Evolutionary conservation across 495 filamentous ascomycete species (phyloP), one percentile per base, ranked within the genome.

Genomic region (Podospora comata): DNA sequence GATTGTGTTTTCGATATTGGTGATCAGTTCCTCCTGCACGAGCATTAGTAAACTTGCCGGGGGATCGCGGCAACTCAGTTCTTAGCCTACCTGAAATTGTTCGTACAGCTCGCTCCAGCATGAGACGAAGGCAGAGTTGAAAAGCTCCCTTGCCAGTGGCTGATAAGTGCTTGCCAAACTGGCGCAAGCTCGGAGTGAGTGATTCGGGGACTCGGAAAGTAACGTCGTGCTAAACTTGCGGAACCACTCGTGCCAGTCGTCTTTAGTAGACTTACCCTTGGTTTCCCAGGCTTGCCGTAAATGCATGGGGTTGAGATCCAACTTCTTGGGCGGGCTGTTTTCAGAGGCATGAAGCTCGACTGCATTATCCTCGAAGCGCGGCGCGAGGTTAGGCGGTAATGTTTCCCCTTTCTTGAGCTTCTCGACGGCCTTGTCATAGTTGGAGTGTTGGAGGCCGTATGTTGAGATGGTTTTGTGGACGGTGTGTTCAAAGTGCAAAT

Each of bases 211-310:
- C 76, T 99, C 96, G 67, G 93, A 94, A 54, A 99, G 84, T 23
- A 99, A 85, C 71, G 97, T 96, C 20, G 97, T 92, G 73, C 94
- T 97, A 77, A 98, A 96, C 26, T 96, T 86, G 62, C 96, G 86
- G 77, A 97, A 97, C 95, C 95, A 99, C 78, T 99, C 95, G 69
- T 96, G 91, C 95, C 95, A 99, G 78, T 99, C 95, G 75, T 99
- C 95, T 61, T 91, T 88, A 2, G 95, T 99, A 19, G 95, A 97
- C 76, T 96, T 95, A 65, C 95, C 91, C 48, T 88, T 92, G 3
- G 96, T 93, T 71, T 98, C 96, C 95, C 96, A 99, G 1, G 96
- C 95, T 68, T 92, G 92, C 77, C 97, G 97, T 11, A 99, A 84
- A 82, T 99, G 95, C 73, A 97, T 92, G 64, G 97, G 93, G 71